phyloP scores from a whole-genome alignment of 2,329 filamentous ascomycete genomes.

The Colletotrichum sp. region DNA sequence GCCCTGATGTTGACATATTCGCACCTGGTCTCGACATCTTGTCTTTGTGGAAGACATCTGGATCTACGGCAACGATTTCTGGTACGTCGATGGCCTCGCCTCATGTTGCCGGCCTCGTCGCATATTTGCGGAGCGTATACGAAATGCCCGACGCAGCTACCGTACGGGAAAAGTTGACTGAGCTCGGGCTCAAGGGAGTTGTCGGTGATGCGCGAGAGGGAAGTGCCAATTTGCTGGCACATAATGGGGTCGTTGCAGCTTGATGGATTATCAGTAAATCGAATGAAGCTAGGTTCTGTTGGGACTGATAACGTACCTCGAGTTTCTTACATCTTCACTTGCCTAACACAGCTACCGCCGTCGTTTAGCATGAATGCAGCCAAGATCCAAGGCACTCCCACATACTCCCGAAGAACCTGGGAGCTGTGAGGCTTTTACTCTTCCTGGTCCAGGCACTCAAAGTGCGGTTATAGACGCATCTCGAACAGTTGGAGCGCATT shows the following conservation, averaged over 20 bases:
- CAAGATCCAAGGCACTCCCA: neutral
- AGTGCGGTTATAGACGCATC: conserved; percentile 27
- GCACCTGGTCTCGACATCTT: neutral
- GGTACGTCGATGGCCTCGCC: neutral
- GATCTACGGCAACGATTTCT: neutral
- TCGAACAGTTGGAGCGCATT: neutral
- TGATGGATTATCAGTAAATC: neutral
- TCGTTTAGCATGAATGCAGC: neutral
- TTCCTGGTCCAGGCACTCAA: neutral
- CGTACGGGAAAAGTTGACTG: neutral
- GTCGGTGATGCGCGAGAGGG: neutral
- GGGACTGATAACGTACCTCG: neutral
- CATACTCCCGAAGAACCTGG: neutral
- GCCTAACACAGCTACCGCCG: neutral
- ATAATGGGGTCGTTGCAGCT: neutral
- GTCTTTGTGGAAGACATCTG: neutral
- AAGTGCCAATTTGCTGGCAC: neutral
- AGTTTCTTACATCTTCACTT: neutral
- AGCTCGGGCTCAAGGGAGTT: neutral
- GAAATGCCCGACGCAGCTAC: neutral
- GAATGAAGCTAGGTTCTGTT: neutral
- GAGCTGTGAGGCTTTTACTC: neutral
- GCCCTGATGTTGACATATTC: neutral
- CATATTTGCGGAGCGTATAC: neutral
- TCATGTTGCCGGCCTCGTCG: neutral